Conservation (phyloP, 2,329 filamentous ascomycete genomes). For the Penicillium sp. region DNA sequence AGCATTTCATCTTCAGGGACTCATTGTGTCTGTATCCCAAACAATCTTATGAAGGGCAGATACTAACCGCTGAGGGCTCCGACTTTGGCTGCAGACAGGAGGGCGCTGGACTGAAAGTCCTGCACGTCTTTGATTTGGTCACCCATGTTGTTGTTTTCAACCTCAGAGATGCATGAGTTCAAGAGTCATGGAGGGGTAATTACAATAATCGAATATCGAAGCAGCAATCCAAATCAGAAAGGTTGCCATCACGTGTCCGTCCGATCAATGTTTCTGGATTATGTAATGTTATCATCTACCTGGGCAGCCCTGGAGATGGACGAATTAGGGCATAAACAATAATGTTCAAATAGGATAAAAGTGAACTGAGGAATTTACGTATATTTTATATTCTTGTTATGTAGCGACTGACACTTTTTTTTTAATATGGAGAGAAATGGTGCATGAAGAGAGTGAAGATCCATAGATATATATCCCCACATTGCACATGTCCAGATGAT, state of each 20-base stretch:
- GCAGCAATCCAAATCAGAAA: conserved; percentile 7
- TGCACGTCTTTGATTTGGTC: conserved; percentile 18
- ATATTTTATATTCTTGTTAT: neutral
- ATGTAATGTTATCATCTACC: conserved; percentile 9
- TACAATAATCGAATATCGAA: neutral
- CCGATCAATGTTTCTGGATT: neutral
- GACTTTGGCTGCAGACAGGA: conserved; percentile 54
- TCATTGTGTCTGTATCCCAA: neutral
- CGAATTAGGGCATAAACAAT: neutral
- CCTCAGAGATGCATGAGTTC: conserved; percentile 8
- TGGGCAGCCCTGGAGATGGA: neutral
- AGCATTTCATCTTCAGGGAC: neutral
- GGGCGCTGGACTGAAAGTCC: conserved; percentile 19
- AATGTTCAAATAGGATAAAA: too few species aligned
- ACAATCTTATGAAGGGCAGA: conserved; percentile 3
- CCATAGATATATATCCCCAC: conserved; percentile 6
- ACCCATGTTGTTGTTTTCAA: conserved; percentile 32
- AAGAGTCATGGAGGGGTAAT: conserved; percentile 3
- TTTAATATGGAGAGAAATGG: neutral
- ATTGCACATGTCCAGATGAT: neutral
- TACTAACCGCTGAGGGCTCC: conserved; percentile 60
- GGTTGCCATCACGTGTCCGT: conserved; percentile 9
- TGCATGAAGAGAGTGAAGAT: neutral
- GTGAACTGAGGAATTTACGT: neutral
- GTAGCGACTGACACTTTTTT: too few species aligned